These are phyloP conservation scores for Suillus lakei DNA, from an alignment of 768 basidiomycete genomes.

Conservation along the genomic window DNA sequence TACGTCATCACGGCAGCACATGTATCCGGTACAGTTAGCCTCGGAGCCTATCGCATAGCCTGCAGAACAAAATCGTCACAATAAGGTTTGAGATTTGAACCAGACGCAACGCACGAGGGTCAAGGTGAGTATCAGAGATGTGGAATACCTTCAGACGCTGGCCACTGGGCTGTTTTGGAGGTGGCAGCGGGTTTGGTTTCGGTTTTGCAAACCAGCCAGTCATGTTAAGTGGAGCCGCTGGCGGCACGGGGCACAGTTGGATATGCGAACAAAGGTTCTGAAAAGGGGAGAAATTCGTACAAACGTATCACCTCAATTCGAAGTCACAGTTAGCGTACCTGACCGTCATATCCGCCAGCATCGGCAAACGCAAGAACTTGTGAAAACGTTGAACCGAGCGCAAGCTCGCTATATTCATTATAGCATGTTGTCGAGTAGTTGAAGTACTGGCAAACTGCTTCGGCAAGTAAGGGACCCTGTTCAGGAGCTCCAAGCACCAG, in stretches of 20 bases:
- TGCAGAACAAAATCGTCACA: constrained; percentile 24
- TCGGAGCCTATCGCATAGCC: constrained; percentile 73
- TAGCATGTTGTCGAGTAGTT: constrained; percentile 41
- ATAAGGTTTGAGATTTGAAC: background rate
- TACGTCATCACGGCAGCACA: constrained; percentile 64
- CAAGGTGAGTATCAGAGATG: constrained; percentile 54
- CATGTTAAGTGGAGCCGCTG: constrained; percentile 46
- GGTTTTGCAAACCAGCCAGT: constrained; percentile 56
- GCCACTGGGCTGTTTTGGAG: constrained; percentile 46
- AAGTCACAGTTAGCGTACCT: constrained; percentile 32
- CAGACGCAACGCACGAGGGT: constrained; percentile 44
- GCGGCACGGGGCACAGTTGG: constrained; percentile 42
- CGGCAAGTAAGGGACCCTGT: constrained; percentile 44
- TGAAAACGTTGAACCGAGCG: constrained; percentile 48
- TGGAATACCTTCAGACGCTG: constrained; percentile 53
- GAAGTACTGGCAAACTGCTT: constrained; percentile 49
- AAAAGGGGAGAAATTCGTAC: background rate
- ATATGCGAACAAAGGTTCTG: constrained; percentile 42
- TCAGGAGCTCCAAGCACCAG: constrained; percentile 47
- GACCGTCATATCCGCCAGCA: constrained; percentile 54
- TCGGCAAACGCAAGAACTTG: constrained; percentile 53
- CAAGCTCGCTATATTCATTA: constrained; percentile 35
- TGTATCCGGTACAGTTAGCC: constrained; percentile 65
- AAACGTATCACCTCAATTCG: background rate
- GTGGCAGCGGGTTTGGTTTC: constrained; percentile 51